Evolutionary conservation across 2,329 filamentous ascomycete species (phyloP), one percentile per base, ranked within the genome.

Genomic region (Epichloe typhina): DNA sequence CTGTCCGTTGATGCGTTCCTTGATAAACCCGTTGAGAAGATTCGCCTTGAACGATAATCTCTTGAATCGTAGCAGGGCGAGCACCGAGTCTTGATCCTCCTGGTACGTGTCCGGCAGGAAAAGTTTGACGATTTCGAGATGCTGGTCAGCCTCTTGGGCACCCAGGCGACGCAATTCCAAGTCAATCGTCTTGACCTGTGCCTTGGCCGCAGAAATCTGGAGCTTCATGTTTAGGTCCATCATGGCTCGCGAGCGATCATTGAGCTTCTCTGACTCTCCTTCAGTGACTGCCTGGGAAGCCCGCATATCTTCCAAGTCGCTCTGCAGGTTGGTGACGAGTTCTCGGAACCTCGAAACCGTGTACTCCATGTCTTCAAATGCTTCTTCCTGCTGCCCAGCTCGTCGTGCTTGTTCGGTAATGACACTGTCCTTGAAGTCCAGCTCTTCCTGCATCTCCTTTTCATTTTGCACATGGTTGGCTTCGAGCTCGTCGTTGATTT

Each of bases 211-310:
- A 12, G 89, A 94, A 51, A 86, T 79, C 62, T 95, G 91, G 42
- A 98, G 77, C 69, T 95, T 94, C 77, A 91, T 80, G 66, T 97
- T 97, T 44, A 98, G 77, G 61, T 98, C 91, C 80, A 95, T 86
- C 84, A 98, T 95, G 50, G 91, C 89, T 55, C 89, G 82, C 43
- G 91, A 95, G 55, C 88, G 85, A 59, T 80, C 86, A 56, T 84
- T 90, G 50, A 97, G 79, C 65, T 97, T 88, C 64, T 90, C 89
- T 1, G 91, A 89, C 65, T 97, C 90, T 15, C 84, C 84, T 66
- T 97, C 93, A 1, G 89, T 94, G 58, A 97, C 86, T 43, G 90
- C 88, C 60, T 94, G 88, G 4, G 89, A 94, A 12, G 90, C 87
- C 53, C 88, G 82, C 77, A 96, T 91, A 61, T 97, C 90, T 59